phyloP scores from a whole-genome alignment of 2,329 filamentous ascomycete genomes.

The Cytospora piceicola region DNA sequence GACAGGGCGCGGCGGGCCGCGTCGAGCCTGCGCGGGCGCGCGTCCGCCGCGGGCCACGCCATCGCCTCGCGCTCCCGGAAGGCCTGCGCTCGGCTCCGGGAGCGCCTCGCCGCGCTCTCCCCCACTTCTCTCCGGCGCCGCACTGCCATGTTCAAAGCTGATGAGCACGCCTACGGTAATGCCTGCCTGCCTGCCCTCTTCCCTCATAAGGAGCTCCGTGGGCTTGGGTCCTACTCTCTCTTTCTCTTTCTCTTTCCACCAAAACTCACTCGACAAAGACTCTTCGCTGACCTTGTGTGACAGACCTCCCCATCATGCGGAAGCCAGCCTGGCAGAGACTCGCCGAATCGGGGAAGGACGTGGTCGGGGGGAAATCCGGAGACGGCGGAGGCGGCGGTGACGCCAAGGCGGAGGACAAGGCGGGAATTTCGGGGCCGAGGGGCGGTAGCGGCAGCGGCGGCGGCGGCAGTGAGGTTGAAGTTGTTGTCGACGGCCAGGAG shows the following conservation, averaged over 20 bases:
- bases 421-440: neutral
- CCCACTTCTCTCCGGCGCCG: neutral
- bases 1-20: too few species aligned
- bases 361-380: neutral
- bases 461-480: too few species aligned
- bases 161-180: neutral
- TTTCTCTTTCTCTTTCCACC: too few species aligned
- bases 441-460: too few species aligned
- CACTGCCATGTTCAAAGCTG: neutral
- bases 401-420: neutral
- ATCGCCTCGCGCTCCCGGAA: neutral
- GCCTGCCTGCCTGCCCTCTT: neutral
- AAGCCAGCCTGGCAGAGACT: conserved; percentile 23
- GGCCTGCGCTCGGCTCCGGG: neutral
- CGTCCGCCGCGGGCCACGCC: neutral
- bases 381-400: neutral
- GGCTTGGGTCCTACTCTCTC: too few species aligned
- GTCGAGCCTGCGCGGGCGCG: neutral
- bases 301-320: conserved; percentile 26
- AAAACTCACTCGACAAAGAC: neutral
- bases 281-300: neutral
- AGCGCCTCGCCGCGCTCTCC: neutral
- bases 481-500: neutral
- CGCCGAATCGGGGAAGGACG: conserved; percentile 8
- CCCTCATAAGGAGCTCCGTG: neutral